A percentile compares a stretch with the other conserved stretches of the same genome.
phyloP scores from a whole-genome alignment of 768 basidiomycete species.

The Boletus insuetus region DNA sequence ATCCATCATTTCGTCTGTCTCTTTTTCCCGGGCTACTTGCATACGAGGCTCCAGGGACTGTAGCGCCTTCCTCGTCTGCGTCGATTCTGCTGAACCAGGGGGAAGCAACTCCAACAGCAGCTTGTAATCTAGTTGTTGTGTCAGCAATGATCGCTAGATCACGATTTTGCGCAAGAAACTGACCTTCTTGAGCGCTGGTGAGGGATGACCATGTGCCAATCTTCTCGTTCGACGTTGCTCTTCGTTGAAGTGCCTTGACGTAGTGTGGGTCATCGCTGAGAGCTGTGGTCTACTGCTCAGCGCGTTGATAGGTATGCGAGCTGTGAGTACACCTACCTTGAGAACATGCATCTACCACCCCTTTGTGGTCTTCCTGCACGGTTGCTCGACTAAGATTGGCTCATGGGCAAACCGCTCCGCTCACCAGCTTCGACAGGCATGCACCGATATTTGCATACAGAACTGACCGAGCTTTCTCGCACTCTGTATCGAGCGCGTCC shows the following conservation, averaged over 20 bases:
- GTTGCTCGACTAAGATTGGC: conserved; percentile 1
- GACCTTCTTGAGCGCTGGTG: conserved; percentile 81
- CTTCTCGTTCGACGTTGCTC: conserved; percentile 82
- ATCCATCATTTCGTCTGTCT: conserved; percentile 87
- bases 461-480: conserved; percentile 61
- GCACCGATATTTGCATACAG: conserved; percentile 88
- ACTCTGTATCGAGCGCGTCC: conserved; percentile 42
- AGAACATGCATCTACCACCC: conserved; percentile 77
- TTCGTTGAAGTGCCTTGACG: conserved; percentile 82
- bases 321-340: conserved; percentile 46
- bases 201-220: conserved; percentile 83
- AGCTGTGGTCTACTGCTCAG: conserved; percentile 44
- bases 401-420: conserved; percentile 21
- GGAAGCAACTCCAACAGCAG: conserved; percentile 65
- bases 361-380: conserved; percentile 69
- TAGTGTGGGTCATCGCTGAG: conserved; percentile 84
- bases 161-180: neutral
- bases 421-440: conserved; percentile 75
- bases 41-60: conserved; percentile 60
- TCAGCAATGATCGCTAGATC: neutral
- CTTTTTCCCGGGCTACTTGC: conserved; percentile 75
- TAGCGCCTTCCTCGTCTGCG: conserved; percentile 49
- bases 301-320: neutral
- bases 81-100: conserved; percentile 46
- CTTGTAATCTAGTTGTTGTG: conserved; percentile 62